These are phyloP conservation scores for Talaromyces piceae DNA, from an alignment of 2,329 filamentous ascomycete genomes.

Conservation along the genomic window DNA sequence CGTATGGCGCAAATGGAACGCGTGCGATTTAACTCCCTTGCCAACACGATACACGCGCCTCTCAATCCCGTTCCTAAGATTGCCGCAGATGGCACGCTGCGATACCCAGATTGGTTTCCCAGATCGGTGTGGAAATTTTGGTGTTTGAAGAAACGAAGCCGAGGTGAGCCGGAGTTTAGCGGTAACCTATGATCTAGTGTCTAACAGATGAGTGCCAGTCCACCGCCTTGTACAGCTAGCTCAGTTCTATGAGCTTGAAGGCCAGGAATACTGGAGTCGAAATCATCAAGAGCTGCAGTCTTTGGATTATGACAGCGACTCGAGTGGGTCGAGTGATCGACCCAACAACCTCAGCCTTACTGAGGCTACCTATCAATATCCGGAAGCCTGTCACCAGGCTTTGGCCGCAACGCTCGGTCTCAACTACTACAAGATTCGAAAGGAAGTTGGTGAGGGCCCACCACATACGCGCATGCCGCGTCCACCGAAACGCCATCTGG, in stretches of 20 bases:
- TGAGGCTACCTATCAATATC: slow-evolving; percentile 29
- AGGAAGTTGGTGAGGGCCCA: slow-evolving; percentile 32
- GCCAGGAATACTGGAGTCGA: slow-evolving; percentile 32
- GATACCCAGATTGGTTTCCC: slow-evolving; percentile 32
- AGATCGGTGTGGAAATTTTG: slow-evolving; percentile 35
- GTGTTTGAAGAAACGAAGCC: slow-evolving; percentile 34
- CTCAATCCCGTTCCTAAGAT: slow-evolving; percentile 31
- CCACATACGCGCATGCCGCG: slow-evolving; percentile 17
- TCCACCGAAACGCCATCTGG: slow-evolving; percentile 30
- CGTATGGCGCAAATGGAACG: slow-evolving; percentile 30
- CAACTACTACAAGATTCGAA: slow-evolving; percentile 36
- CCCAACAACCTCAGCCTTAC: slow-evolving; percentile 27
- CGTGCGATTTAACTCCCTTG: slow-evolving; percentile 34
- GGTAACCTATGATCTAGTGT: not conserved
- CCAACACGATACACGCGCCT: slow-evolving; percentile 30
- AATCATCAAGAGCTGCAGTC: slow-evolving; percentile 26
- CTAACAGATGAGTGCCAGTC: slow-evolving; percentile 20
- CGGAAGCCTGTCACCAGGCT: slow-evolving; percentile 34
- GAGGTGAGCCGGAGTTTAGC: slow-evolving; percentile 23
- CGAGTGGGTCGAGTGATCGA: slow-evolving; percentile 32
- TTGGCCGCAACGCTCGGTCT: slow-evolving; percentile 33
- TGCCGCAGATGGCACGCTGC: slow-evolving; percentile 26
- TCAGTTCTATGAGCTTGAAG: slow-evolving; percentile 34
- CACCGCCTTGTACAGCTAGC: slow-evolving; percentile 32
- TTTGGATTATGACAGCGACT: slow-evolving; percentile 25